Percentiles rank a stretch among this genome's conserved stretches.
phyloP scores from a whole-genome alignment of 352 stramenopile genomes.

The Poterioochromonas sp. region DNA sequence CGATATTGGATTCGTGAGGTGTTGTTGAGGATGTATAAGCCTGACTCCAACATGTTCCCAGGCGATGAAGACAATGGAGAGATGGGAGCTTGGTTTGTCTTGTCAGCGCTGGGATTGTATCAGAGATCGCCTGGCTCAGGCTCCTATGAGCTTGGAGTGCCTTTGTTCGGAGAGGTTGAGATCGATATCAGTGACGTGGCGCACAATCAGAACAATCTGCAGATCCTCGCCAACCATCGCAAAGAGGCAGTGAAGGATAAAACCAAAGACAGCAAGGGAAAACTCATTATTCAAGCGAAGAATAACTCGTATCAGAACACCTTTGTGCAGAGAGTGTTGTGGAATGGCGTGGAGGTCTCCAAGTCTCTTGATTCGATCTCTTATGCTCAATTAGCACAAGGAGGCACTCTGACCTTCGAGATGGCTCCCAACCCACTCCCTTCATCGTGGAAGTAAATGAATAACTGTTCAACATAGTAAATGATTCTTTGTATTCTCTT shows the following conservation, averaged over 20 bases:
- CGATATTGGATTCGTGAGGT: constrained; percentile 28
- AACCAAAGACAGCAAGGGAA: background rate
- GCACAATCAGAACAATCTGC: background rate
- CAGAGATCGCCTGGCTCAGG: constrained; percentile 34
- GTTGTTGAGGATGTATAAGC: constrained; percentile 15
- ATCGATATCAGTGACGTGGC: constrained; percentile 22
- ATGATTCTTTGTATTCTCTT: too few relatives aligned
- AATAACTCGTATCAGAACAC: background rate
- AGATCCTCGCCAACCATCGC: background rate
- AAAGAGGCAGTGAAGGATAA: background rate
- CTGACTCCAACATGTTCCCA: constrained; percentile 35
- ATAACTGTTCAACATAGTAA: too few relatives aligned
- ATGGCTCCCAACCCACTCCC: too few relatives aligned
- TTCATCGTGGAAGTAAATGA: too few relatives aligned
- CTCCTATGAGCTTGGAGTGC: constrained; percentile 37
- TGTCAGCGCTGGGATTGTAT: constrained; percentile 42
- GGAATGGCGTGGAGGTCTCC: background rate
- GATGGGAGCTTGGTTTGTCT: constrained; percentile 43
- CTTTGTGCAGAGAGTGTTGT: constrained; percentile 12
- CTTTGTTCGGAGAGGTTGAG: constrained; percentile 37
- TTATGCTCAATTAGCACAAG: constrained; percentile 36
- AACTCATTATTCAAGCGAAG: constrained; percentile 26
- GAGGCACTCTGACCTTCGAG: constrained; percentile 36
- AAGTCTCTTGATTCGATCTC: constrained; percentile 26
- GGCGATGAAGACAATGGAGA: constrained; percentile 47